Percentiles rank a stretch among this genome's conserved stretches.
Conservation (phyloP, 2,329 filamentous ascomycete species). For the Colletotrichum sp. region DNA sequence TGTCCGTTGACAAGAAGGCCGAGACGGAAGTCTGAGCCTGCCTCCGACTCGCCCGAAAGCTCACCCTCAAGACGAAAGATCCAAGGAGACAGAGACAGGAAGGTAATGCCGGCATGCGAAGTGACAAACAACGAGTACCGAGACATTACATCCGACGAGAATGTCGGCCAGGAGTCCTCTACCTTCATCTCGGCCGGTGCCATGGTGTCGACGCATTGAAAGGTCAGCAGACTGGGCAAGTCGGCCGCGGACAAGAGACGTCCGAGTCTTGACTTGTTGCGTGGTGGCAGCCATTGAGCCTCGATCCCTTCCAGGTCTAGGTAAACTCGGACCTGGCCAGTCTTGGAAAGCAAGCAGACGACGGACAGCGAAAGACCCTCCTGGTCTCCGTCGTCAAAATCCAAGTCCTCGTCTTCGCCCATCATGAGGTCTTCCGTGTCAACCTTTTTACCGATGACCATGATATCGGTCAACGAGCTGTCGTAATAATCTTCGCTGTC, state of each 20-base stretch:
- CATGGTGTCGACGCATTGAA: slow-evolving; percentile 67
- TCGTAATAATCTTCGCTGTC: slow-evolving; percentile 63
- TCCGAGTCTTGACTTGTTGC: slow-evolving; percentile 52
- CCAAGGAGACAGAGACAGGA: slow-evolving; percentile 65
- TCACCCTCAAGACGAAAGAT: slow-evolving; percentile 68
- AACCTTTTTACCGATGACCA: slow-evolving; percentile 66
- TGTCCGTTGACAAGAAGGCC: slow-evolving; percentile 64
- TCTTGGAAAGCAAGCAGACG: slow-evolving; percentile 64
- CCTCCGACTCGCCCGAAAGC: slow-evolving; percentile 58
- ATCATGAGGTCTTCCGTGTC: slow-evolving; percentile 65
- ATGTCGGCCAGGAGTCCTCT: slow-evolving; percentile 67
- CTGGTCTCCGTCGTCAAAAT: slow-evolving; percentile 59
- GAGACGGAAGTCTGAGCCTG: slow-evolving; percentile 66
- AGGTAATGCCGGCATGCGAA: slow-evolving; percentile 63
- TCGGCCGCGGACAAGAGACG: slow-evolving; percentile 40
- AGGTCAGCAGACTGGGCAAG: slow-evolving; percentile 59
- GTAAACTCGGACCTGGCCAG: slow-evolving; percentile 65
- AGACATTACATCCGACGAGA: slow-evolving; percentile 65
- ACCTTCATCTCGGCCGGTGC: slow-evolving; percentile 54
- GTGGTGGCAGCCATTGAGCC: slow-evolving; percentile 69
- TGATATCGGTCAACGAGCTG: slow-evolving; percentile 63
- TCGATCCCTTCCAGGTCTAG: slow-evolving; percentile 67
- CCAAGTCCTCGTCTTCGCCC: slow-evolving; percentile 68
- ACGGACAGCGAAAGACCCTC: slow-evolving; percentile 66
- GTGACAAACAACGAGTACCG: slow-evolving; percentile 69